phyloP scores from a whole-genome alignment of 805 yeast species.

The Hanseniaspora lachancei region DNA sequence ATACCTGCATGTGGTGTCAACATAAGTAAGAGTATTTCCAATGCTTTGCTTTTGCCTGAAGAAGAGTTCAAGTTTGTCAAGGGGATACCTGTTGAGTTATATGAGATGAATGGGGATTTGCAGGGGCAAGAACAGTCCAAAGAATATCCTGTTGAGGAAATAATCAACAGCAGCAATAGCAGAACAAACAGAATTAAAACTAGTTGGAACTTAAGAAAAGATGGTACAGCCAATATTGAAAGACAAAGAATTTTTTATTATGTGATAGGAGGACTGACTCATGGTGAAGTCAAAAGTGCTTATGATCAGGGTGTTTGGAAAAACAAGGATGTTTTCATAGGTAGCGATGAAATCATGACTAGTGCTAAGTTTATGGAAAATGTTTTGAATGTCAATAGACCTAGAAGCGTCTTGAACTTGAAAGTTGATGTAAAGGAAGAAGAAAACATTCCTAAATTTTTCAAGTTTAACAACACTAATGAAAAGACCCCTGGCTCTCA shows the following conservation, averaged over 20 bases:
- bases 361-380: slow-evolving; percentile 34
- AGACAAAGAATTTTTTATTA: slow-evolving; percentile 66
- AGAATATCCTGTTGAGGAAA: slow-evolving; percentile 27
- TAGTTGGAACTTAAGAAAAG: slow-evolving; percentile 48
- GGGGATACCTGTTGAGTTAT: slow-evolving; percentile 50
- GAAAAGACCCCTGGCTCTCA: slow-evolving; percentile 9
- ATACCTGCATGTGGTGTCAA: slow-evolving; percentile 56
- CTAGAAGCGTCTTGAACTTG: slow-evolving; percentile 33
- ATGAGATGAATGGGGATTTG: slow-evolving; percentile 5
- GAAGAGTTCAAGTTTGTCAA: slow-evolving; percentile 58
- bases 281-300: slow-evolving; percentile 63
- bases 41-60: slow-evolving; percentile 38
- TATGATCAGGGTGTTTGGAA: slow-evolving; percentile 51
- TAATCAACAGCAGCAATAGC: slow-evolving; percentile 20
- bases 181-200: slow-evolving; percentile 64
- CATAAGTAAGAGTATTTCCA: slow-evolving; percentile 37
- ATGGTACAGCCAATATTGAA: slow-evolving; percentile 23
- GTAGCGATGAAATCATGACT: slow-evolving; percentile 61
- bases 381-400: slow-evolving; percentile 27
- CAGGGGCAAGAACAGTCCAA: slow-evolving; percentile 11
- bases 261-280: slow-evolving; percentile 81
- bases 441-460: slow-evolving; percentile 33
- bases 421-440: slow-evolving; percentile 26
- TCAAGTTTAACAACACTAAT: slow-evolving; percentile 17
- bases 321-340: slow-evolving; percentile 65